Evolutionary conservation across 768 basidiomycete genomes (phyloP).

Genomic region (Hygrocybe coccinea): DNA sequence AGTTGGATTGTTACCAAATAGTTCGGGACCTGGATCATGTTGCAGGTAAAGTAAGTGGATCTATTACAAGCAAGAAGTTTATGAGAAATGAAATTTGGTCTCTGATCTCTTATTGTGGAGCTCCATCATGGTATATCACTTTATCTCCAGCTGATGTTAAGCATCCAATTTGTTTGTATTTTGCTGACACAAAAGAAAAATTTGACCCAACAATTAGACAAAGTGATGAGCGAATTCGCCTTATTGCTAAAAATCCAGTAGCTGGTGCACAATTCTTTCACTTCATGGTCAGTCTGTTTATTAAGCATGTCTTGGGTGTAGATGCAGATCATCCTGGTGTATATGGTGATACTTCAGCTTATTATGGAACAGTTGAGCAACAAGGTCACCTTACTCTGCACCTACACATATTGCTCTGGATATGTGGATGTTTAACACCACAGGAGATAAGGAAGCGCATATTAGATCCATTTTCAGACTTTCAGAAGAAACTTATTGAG

Average conservation of each 20-base stretch:
- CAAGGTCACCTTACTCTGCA: slow-evolving; percentile 36
- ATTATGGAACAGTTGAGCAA: slow-evolving; percentile 33
- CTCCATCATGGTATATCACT: too few species aligned
- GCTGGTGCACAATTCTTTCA: slow-evolving; percentile 24
- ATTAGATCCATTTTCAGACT: slow-evolving; percentile 18
- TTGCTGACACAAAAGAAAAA: slow-evolving; percentile 21
- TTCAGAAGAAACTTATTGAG: slow-evolving; percentile 22
- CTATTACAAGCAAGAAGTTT: slow-evolving; percentile 23
- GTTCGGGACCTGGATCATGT: slow-evolving; percentile 19
- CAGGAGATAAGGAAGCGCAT: slow-evolving; percentile 31
- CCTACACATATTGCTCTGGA: slow-evolving; percentile 36
- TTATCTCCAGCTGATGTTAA: too few species aligned
- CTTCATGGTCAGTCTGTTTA: slow-evolving; percentile 18
- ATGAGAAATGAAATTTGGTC: slow-evolving; percentile 14
- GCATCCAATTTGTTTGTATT: slow-evolving; percentile 18
- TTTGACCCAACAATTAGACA: slow-evolving; percentile 16
- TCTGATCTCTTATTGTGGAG: too few species aligned
- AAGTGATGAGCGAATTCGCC: slow-evolving; percentile 3
- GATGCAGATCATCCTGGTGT: slow-evolving; percentile 16
- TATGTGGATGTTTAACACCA: slow-evolving; percentile 24
- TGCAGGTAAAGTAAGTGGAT: slow-evolving; percentile 19
- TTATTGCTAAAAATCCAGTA: slow-evolving; percentile 12
- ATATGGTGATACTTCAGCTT: slow-evolving; percentile 27
- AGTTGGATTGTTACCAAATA: slow-evolving; percentile 20
- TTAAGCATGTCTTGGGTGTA: slow-evolving; percentile 22